Conservation (phyloP, 2,329 filamentous ascomycete species). For the Apiospora hydei region DNA sequence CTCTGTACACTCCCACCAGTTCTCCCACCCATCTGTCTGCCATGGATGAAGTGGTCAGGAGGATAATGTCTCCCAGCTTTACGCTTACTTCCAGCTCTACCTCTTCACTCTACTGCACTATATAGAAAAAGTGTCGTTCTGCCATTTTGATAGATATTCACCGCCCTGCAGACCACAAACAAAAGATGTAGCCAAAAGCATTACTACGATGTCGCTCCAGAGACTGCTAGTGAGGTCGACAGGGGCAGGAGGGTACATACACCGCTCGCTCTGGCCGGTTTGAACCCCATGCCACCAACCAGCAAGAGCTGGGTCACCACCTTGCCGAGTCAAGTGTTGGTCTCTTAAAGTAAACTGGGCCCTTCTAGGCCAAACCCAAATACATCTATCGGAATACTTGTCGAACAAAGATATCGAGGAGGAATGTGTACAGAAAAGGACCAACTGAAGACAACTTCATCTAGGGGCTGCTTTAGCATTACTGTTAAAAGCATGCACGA, state of each 20-base stretch:
- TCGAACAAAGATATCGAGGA: not conserved
- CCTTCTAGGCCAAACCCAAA: slow-evolving; percentile 11
- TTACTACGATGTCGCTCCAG: not conserved
- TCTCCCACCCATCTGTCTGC: not conserved
- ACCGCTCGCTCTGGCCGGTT: slow-evolving; percentile 13
- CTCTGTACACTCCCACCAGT: no score
- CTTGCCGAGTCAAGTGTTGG: slow-evolving; percentile 13
- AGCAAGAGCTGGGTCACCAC: not conserved
- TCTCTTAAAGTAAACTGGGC: not conserved
- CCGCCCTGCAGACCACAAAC: not conserved
- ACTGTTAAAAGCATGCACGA: not conserved
- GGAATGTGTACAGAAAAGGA: not conserved
- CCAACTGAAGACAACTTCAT: not conserved
- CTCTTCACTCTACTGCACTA: not conserved
- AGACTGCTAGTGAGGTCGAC: slow-evolving; percentile 2
- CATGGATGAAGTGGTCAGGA: not conserved
- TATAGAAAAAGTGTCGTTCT: not conserved
- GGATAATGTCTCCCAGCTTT: not conserved
- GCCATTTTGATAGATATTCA: not conserved
- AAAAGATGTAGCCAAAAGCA: not conserved
- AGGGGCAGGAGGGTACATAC: slow-evolving; percentile 5
- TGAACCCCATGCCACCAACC: not conserved
- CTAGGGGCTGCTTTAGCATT: not conserved
- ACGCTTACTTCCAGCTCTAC: not conserved
- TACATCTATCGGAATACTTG: not conserved